A percentile compares a stretch with the other conserved stretches of the same genome.
Evolutionary conservation across 139 green algal genomes (phyloP).

Genomic region (Coelastrella sp.): DNA sequence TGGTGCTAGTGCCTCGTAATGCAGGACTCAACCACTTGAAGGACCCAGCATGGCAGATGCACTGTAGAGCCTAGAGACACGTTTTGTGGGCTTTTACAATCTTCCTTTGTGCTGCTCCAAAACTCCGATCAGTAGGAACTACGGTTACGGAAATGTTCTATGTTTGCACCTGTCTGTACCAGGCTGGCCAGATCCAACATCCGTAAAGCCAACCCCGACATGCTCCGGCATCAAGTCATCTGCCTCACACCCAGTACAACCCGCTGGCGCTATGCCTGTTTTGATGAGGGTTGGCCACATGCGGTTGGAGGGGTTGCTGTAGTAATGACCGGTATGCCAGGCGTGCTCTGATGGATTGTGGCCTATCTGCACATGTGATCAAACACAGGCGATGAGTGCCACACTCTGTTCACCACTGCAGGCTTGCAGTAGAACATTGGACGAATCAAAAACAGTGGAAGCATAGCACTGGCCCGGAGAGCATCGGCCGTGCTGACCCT

Average conservation of each 20-base stretch:
- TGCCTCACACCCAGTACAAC: conserved; percentile 33
- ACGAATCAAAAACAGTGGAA: too few relatives aligned
- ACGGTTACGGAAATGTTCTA: neutral
- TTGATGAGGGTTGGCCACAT: conserved; percentile 65
- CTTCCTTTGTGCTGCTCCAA: neutral
- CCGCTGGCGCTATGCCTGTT: conserved; percentile 72
- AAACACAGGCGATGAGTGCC: too few relatives aligned
- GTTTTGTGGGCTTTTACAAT: neutral
- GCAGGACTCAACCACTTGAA: too few relatives aligned
- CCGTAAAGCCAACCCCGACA: conserved; percentile 77
- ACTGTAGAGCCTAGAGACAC: too few relatives aligned
- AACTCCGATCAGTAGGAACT: neutral
- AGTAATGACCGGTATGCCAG: conserved; percentile 73
- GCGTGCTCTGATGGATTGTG: conserved; percentile 82
- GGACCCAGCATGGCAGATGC: too few relatives aligned
- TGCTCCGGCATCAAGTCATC: conserved; percentile 69
- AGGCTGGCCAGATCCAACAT: conserved; percentile 71
- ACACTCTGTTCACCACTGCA: too few relatives aligned
- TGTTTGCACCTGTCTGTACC: conserved; percentile 57
- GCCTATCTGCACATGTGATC: conserved; percentile 51
- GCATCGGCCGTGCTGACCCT: too few relatives aligned
- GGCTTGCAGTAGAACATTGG: too few relatives aligned
- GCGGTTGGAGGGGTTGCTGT: conserved; percentile 74
- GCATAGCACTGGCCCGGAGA: too few relatives aligned
- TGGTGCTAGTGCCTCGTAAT: too few relatives aligned